Percentiles rank a stretch among this genome's conserved stretches.
These are phyloP conservation scores for Tulasnella calospora DNA, from an alignment of 768 basidiomycete species.

Conservation along the genomic window DNA sequence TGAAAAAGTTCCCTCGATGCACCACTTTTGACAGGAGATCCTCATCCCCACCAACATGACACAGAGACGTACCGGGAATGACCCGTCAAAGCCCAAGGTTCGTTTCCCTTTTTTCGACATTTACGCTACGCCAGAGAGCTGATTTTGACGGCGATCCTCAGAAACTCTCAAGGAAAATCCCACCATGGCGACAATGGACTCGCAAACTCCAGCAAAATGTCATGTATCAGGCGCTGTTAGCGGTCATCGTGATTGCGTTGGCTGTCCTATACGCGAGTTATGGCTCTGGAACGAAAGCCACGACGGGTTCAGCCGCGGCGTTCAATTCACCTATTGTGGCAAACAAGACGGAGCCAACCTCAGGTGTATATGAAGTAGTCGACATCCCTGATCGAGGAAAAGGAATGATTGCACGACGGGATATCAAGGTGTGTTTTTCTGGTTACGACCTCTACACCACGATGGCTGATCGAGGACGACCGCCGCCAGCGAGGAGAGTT, in stretches of 20 bases:
- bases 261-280: conserved; percentile 34
- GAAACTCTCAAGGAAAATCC: neutral
- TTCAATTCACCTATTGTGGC: neutral
- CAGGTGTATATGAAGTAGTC: conserved; percentile 35
- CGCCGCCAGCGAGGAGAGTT: neutral
- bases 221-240: neutral
- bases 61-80: neutral
- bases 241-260: neutral
- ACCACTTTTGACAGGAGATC: neutral
- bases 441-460: too few species aligned
- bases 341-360: neutral
- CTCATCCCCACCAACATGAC: neutral
- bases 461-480: conserved; percentile 29
- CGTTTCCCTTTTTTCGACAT: neutral
- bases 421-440: conserved; percentile 42
- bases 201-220: neutral
- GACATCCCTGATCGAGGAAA: conserved; percentile 55
- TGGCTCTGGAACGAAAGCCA: neutral
- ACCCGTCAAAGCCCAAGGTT: neutral
- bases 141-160: neutral
- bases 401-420: conserved; percentile 49
- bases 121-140: neutral
- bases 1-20: neutral
- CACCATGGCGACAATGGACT: neutral
- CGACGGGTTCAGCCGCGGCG: neutral